Evolutionary conservation across 352 stramenopile species (phyloP), one percentile per base, ranked within the genome.

Genomic region (Pythium guiyangense): DNA sequence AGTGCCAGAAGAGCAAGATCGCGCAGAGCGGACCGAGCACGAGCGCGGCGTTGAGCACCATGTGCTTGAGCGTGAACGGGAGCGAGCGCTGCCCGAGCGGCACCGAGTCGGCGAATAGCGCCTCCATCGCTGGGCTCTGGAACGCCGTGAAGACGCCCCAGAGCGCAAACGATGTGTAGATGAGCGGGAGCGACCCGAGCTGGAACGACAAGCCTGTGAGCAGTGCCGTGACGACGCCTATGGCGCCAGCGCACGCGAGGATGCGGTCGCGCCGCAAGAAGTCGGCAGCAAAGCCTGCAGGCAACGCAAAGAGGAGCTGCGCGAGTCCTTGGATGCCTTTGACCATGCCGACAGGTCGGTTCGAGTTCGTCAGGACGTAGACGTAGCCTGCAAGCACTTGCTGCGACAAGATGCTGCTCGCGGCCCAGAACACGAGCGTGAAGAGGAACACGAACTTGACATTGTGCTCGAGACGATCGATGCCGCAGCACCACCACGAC

Each of bases 91-190:
- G 67, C 0, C 83, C 80, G 2, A 74, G 46, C 9, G 78, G 77
- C 31, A 96, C 73, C 0, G 85, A 95, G 59, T 96, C 88, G 9
- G 85, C 84, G 49, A 96, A 94, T 0, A 96, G 60, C 2, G 89
- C 87, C 45, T 94, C 82, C 53, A 88, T 69, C 0, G 82, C 71
- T 2, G 88, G 85, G 57, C 81, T 82, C 37, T 88, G 76, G 45
- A 95, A 73, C 5, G 86, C 83, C 22, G 71, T 66, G 61, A 92
- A 94, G n/a, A 75, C 54, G 18, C 89, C 89, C 83, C 86, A 96
- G 3, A 95, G 50, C 6, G 56, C 73, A 59, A 95, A 90, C 10
- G 78, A 65, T 5, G 75, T 37, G 57, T 88, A 89, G 27, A 94
- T 73, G 20, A 84, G 62, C 43, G 55, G 45, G 27, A 90, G 62